phyloP scores from a whole-genome alignment of 2,329 filamentous ascomycete genomes.

The Seiridium unicorne region DNA sequence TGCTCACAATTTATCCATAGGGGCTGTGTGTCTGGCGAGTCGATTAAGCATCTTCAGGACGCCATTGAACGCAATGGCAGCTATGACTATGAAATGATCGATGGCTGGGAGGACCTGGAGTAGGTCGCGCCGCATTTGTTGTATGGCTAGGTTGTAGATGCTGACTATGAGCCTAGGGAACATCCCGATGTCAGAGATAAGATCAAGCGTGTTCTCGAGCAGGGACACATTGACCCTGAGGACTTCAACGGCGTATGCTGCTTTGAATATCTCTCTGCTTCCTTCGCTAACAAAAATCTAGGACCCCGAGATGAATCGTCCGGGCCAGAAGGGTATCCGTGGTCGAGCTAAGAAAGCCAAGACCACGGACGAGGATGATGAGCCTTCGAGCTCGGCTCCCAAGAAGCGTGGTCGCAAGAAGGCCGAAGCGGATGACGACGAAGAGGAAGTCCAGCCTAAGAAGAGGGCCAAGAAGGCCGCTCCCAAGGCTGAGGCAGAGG shows the following conservation, averaged over 20 bases:
- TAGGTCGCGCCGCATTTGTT: slow-evolving; percentile 27
- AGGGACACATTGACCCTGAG: slow-evolving; percentile 79
- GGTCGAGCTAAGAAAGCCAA: slow-evolving; percentile 34
- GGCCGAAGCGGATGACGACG: slow-evolving; percentile 22
- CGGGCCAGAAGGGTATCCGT: slow-evolving; percentile 65
- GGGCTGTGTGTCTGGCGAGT: slow-evolving; percentile 83
- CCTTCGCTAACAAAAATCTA: slow-evolving; percentile 31
- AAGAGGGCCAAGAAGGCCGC: slow-evolving; percentile 35
- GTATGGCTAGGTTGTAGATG: not conserved
- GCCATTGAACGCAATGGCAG: slow-evolving; percentile 45
- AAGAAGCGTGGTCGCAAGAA: slow-evolving; percentile 38
- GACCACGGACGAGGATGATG: slow-evolving; percentile 30
- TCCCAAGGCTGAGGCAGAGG: slow-evolving; percentile 22
- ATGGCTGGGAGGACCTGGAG: slow-evolving; percentile 77
- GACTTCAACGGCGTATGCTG: slow-evolving; percentile 84
- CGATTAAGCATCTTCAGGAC: slow-evolving; percentile 65
- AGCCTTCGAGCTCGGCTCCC: slow-evolving; percentile 17
- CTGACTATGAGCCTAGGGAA: slow-evolving; percentile 28
- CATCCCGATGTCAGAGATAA: slow-evolving; percentile 68
- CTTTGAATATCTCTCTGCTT: slow-evolving; percentile 6
- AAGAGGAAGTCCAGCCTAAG: slow-evolving; percentile 31
- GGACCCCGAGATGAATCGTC: slow-evolving; percentile 74
- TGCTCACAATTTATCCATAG: slow-evolving; percentile 41
- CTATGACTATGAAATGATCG: slow-evolving; percentile 65
- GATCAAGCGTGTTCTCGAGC: slow-evolving; percentile 66